These are phyloP conservation scores for Tolypocladium inflatum DNA, from an alignment of 2,329 filamentous ascomycete species.

Conservation along the genomic window DNA sequence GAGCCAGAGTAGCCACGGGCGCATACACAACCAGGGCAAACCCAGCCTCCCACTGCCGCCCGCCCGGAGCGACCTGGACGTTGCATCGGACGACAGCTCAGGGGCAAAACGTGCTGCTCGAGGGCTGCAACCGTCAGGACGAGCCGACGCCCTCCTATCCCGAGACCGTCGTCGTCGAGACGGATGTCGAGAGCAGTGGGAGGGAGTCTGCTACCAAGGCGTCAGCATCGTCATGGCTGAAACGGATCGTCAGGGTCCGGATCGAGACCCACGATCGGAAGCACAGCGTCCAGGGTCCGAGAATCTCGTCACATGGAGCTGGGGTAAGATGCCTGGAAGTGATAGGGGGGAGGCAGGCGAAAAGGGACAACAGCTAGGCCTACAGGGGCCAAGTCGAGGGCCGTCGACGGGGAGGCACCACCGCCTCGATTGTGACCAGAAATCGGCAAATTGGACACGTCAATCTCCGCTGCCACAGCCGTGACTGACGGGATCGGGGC, in stretches of 20 bases:
- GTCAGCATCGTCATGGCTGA: not conserved
- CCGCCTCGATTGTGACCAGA: not conserved
- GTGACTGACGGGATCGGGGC: too few relatives aligned
- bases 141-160: not conserved
- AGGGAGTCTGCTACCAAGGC: too few relatives aligned
- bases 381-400: not conserved
- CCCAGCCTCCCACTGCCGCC: too few relatives aligned
- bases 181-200: too few relatives aligned
- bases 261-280: not conserved
- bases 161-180: too few relatives aligned
- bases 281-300: not conserved
- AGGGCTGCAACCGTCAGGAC: not conserved
- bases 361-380: not conserved
- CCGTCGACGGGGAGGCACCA: too few relatives aligned
- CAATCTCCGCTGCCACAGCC: too few relatives aligned
- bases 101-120: too few relatives aligned
- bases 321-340: not conserved
- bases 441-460: not conserved
- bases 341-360: not conserved
- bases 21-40: too few relatives aligned
- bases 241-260: not conserved
- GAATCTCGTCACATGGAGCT: not conserved
- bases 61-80: too few relatives aligned
- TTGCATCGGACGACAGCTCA: too few relatives aligned
- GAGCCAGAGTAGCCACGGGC: too few relatives aligned